A percentile compares a stretch with the other conserved stretches of the same genome.
Evolutionary conservation across 345 rosid species (phyloP).

Genomic region (Angophora floribunda): DNA sequence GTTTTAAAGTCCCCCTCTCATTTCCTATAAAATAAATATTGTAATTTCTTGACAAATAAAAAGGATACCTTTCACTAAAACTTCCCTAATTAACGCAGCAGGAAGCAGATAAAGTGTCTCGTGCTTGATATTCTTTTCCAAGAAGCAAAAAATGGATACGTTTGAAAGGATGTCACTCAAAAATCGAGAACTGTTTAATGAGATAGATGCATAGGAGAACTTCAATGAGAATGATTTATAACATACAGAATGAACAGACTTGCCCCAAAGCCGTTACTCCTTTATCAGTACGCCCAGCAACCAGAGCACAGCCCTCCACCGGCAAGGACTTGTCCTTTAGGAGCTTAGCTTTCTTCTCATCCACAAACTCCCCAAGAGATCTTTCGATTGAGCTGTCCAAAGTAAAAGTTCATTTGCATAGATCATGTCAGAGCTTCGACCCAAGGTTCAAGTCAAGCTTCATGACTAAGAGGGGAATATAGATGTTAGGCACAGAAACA

Average conservation of each 20-base stretch:
- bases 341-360: slow-evolving; percentile 76
- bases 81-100: neutral
- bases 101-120: neutral
- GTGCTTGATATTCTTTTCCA: neutral
- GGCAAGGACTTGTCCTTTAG: slow-evolving; percentile 69
- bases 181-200: neutral
- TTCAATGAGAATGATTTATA: neutral
- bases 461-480: neutral
- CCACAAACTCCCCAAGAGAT: slow-evolving; percentile 79
- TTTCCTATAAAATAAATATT: neutral
- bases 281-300: slow-evolving; percentile 97
- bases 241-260: slow-evolving; percentile 98
- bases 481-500: neutral
- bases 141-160: neutral
- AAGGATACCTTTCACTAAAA: neutral
- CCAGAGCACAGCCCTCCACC: slow-evolving; percentile 70
- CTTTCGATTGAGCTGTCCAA: slow-evolving; percentile 59
- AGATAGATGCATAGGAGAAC: neutral
- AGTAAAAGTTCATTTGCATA: neutral
- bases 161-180: neutral
- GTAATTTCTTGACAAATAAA: neutral
- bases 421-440: neutral
- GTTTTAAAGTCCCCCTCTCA: neutral
- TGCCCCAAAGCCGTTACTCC: slow-evolving; percentile 91
- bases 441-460: neutral